Base-by-base conservation (phyloP, 129 eudicot species). In the Escallonia herrerae region DNA sequence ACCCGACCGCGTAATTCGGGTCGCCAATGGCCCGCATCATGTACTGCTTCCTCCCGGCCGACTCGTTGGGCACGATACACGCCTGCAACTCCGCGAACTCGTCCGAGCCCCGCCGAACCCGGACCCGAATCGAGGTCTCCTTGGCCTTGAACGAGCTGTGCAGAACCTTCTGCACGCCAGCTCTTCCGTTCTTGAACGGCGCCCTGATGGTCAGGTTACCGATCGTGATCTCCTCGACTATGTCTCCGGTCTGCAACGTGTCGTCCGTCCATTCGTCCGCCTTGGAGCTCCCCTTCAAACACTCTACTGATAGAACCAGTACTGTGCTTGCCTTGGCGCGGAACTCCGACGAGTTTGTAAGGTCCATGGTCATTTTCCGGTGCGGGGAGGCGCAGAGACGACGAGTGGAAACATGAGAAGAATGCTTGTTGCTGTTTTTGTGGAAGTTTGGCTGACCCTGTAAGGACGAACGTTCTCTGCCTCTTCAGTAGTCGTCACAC, bases 201-300 rank as follows among this genome's bases (percentile, higher is more conserved):
- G 95, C 14, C n/a, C 73, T 55, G 59, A 87, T 64, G 54, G 68
- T 77, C 14, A 81, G 64, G 62, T 62, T 82, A 0, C 95, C 90
- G 68, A 91, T 74, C 38, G 22, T 67, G 2, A 91, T 67, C 63
- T 83, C 86, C 39, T 91, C 96, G 0, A 91, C 97, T 9, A 91
- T 87, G 65, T 91, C 97, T 4, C 96, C 97, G 33, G 96, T 91
- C 53, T 87, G 90, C 4, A 91, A 62, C 69, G 71, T 81, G 71
- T 79, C 80, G 15, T 86, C 85, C 40, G 95, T 70, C 97, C 97
- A 91, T 63, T 91, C 97, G 39, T 87, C 97, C 40, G 88, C 94
- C 55, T 80, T 84, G 0, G 97, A 84, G 58, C 86, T 87, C 2
- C 96, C 95, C 68, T 77, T 80, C 3, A 91, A 60, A 72, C 97